These are phyloP conservation scores for Dendrocalamus sinicus DNA, from an alignment of 176 grass and related monocot species.

Conservation along the genomic window DNA sequence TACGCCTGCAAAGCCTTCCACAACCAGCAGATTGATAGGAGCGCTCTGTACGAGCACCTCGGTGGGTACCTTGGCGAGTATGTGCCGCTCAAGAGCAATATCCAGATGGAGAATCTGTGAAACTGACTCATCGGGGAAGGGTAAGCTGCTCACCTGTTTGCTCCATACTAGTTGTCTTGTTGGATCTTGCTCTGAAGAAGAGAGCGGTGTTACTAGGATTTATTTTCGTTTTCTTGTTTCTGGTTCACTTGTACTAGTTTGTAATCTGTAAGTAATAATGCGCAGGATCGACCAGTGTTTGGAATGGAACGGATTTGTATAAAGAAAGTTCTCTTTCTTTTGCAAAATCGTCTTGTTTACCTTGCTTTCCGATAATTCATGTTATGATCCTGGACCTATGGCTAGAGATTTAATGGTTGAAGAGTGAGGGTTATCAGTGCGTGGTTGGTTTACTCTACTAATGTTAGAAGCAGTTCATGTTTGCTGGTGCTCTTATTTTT, in stretches of 20 bases:
- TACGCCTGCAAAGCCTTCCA: constrained; percentile 97
- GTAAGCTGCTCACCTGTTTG: constrained; percentile 46
- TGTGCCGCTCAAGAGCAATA: constrained; percentile 89
- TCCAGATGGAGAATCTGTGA: constrained; percentile 95
- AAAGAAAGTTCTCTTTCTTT: constrained; percentile 33
- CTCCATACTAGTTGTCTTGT: constrained; percentile 28
- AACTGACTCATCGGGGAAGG: constrained; percentile 30
- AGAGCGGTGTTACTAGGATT: constrained; percentile 29
- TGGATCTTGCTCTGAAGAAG: constrained; percentile 35
- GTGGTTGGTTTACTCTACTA: neutral
- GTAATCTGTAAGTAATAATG: constrained; percentile 46
- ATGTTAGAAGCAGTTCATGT: constrained; percentile 15
- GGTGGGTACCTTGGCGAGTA: constrained; percentile 95
- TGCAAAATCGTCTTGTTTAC: neutral
- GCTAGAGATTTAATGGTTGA: constrained; percentile 11
- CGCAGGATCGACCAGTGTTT: neutral
- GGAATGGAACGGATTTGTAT: constrained; percentile 42
- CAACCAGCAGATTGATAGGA: constrained; percentile 94
- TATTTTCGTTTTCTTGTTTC: constrained; percentile 1
- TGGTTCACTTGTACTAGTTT: constrained; percentile 20
- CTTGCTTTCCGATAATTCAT: neutral
- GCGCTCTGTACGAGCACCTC: constrained; percentile 76
- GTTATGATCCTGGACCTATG: neutral
- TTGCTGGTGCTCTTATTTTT: neutral
- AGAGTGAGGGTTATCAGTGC: neutral